Percentiles rank a stretch among this genome's conserved stretches.
phyloP scores from a whole-genome alignment of 495 filamentous ascomycete genomes.

The Astrothelium macrocarpum region DNA sequence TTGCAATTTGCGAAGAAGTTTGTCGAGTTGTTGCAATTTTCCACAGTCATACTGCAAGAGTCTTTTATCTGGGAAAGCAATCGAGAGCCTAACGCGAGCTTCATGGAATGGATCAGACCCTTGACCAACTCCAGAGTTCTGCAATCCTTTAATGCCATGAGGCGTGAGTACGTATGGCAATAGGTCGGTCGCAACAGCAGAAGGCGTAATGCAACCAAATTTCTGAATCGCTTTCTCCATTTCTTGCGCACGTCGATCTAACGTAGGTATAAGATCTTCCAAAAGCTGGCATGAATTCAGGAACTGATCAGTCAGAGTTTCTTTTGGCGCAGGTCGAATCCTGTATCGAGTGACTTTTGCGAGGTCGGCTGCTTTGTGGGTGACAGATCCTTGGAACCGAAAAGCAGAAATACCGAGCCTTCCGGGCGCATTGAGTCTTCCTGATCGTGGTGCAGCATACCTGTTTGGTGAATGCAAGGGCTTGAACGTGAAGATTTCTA shows the following conservation, averaged over 20 bases:
- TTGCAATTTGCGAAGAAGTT: constrained; percentile 77
- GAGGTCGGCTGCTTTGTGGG: not conserved
- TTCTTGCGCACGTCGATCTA: constrained; percentile 58
- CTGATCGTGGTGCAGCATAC: constrained; percentile 11
- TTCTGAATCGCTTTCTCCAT: constrained; percentile 70
- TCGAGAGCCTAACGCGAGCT: constrained; percentile 80
- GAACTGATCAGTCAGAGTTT: constrained; percentile 56
- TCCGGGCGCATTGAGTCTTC: constrained; percentile 8
- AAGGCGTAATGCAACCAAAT: constrained; percentile 85
- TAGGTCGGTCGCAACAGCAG: constrained; percentile 71
- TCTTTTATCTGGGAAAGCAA: constrained; percentile 93
- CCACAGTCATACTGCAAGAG: constrained; percentile 96
- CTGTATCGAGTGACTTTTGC: constrained; percentile 29
- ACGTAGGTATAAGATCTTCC: constrained; percentile 58
- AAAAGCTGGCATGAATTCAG: constrained; percentile 60
- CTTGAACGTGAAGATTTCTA: constrained; percentile 37
- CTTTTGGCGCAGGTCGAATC: not conserved
- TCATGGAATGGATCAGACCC: constrained; percentile 79
- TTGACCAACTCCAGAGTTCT: constrained; percentile 12
- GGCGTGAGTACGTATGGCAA: constrained; percentile 34
- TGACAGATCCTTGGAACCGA: not conserved
- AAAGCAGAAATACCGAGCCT: not conserved
- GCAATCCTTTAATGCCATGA: constrained; percentile 16
- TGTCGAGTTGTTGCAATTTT: constrained; percentile 86
- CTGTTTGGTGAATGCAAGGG: constrained; percentile 53